A percentile compares a stretch with the other conserved stretches of the same genome.
phyloP scores from a whole-genome alignment of 163 green algal genomes.

The Scenedesmus sp. region DNA sequence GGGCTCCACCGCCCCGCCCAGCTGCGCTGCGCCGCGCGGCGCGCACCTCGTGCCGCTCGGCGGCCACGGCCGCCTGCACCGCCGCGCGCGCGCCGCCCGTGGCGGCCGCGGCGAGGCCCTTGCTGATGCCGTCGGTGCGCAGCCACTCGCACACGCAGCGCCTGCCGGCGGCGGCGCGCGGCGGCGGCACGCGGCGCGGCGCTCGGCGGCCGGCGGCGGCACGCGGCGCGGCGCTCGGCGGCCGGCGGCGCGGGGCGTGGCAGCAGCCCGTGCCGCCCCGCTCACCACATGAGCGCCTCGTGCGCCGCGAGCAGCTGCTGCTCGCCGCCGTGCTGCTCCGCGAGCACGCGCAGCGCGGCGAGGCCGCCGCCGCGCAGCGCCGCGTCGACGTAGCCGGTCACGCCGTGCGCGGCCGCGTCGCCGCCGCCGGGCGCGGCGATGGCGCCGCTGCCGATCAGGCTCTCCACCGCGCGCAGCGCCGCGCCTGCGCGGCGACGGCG shows the following conservation, averaged over 20 bases:
- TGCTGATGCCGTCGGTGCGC: constrained; percentile 13
- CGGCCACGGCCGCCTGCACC: constrained; percentile 35
- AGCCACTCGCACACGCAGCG: constrained; percentile 39
- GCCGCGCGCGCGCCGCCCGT: constrained; percentile 35
- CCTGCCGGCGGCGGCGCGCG: too few species aligned
- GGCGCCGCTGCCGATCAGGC: constrained; percentile 17
- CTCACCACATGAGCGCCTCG: constrained; percentile 38
- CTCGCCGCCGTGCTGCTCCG: neutral
- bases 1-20: too few species aligned
- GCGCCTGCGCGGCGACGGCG: too few species aligned
- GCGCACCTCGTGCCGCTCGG: constrained; percentile 41
- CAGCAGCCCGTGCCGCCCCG: too few species aligned
- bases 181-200: too few species aligned
- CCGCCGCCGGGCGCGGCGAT: neutral
- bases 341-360: neutral
- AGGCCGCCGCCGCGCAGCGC: constrained; percentile 8
- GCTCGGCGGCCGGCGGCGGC: neutral
- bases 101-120: constrained; percentile 40
- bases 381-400: constrained; percentile 17
- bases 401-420: neutral
- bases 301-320: constrained; percentile 7
- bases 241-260: too few species aligned
- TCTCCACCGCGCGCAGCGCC: constrained; percentile 15
- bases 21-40: too few species aligned
- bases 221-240: neutral